Evolutionary conservation across 2,329 filamentous ascomycete genomes (phyloP), one percentile per base, ranked within the genome.

Genomic region (Arthrobotrys sphaeroides): DNA sequence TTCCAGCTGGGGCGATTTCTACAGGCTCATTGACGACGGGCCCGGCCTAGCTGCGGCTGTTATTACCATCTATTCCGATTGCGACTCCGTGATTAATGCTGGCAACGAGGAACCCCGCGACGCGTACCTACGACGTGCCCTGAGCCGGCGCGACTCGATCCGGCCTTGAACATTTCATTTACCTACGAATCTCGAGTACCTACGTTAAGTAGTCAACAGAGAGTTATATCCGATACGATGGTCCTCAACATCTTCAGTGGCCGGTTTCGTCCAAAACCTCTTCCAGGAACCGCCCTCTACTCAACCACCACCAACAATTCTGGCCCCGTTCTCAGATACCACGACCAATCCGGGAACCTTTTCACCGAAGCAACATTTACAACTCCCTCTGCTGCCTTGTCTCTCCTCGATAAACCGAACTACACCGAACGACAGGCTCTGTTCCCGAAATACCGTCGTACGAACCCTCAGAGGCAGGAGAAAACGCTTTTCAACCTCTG

Each of bases 201-300:
- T 36, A n/a, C 24, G 2, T 26, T 24, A 22, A 28, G 12, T 24
- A 31, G 31, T 24, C 5, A 28, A 2, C 22, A 0, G n/a, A 13
- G 20, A 13, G 7, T 2, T n/a, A 13, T 33, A 13, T 10, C 9
- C 5, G 3, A 28, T 65, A 51, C n/a, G n/a, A 75, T 75, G 72
- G 59, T 20, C 22, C 16, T 75, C 31, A 59, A 59, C 18, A 40
- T 68, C 12, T 75, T 75, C 40, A 64, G 49, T 7, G 55, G 70
- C 28, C 64, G 64, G 10, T 75, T 75, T 22, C 72, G 72, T 40
- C 72, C 72, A 24, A 75, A 75, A 43, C 72, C 62, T 5, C 72
- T 75, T 10, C 72, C 72, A 5, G 72, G 72, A 28, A 75, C 64
- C 20, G 64, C 72, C 2, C 31, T 69, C 5, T 75, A 75, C 40